Percentiles rank a stretch among this genome's conserved stretches.
Evolutionary conservation across 2,329 filamentous ascomycete species (phyloP).

Genomic region (Verticillium nonalfalfae): DNA sequence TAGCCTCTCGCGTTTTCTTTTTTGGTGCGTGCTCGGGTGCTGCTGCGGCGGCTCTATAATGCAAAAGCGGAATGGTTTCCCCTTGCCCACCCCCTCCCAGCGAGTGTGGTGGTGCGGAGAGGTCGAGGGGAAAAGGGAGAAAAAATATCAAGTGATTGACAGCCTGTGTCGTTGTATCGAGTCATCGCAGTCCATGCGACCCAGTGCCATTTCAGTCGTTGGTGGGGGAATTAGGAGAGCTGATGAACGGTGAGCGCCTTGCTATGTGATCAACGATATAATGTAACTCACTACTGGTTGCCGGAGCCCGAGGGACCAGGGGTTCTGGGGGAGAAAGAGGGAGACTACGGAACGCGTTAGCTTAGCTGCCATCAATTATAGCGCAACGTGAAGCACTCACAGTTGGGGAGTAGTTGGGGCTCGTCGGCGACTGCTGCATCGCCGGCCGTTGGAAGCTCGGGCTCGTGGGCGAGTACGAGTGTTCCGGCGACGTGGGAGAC

Average conservation of each 20-base stretch:
- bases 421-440: conserved; percentile 52
- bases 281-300: conserved; percentile 27
- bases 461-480: conserved; percentile 56
- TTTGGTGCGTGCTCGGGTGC: background rate
- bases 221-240: conserved; percentile 26
- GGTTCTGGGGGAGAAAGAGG: conserved; percentile 38
- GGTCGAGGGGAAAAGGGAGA: background rate
- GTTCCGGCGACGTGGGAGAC: conserved; percentile 64
- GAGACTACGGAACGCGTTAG: conserved; percentile 32
- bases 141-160: conserved; percentile 10
- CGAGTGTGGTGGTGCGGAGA: background rate
- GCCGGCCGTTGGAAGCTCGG: conserved; percentile 51
- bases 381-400: conserved; percentile 20
- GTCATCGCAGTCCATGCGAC: conserved; percentile 4
- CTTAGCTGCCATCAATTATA: background rate
- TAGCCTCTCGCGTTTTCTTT: background rate
- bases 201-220: conserved; percentile 25
- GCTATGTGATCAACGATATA: background rate
- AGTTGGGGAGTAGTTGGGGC: conserved; percentile 67
- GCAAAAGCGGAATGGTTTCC: background rate
- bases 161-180: conserved; percentile 12
- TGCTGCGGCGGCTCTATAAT: conserved; percentile 11
- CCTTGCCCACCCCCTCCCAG: background rate
- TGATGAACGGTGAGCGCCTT: background rate
- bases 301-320: conserved; percentile 35